Base-by-base conservation (phyloP, 2,329 filamentous ascomycete species). In the Sclerotinia trifoliorum region DNA sequence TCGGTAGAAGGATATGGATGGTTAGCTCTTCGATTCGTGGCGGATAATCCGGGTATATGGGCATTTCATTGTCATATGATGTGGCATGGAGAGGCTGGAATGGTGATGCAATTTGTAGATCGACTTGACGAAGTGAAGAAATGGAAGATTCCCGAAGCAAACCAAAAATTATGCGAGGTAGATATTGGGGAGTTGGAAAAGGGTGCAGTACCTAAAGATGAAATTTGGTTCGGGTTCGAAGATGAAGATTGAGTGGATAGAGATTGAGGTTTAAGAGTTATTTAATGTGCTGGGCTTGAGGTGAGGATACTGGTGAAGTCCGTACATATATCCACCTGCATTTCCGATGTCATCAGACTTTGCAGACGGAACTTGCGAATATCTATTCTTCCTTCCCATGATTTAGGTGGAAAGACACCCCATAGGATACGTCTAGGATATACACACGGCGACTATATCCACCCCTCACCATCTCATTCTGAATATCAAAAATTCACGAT, bases 31-130 rank as follows among this genome's bases (percentile, higher is more conserved):
- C 78, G 85, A 66, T 81, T 87, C 19, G 78, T 85, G 3, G 80
- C 85, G 0, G 85, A 88, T 69, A 88, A 87, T 73, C 82, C 85
- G 0, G 86, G 86, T 0, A 71, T 85, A 1, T 88, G 86, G 85
- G 80, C 83, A 0, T 81, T 88, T 29, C 85, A 87, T 74, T 88
- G 85, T 71, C 85, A 88, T 71, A 82, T 86, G 68, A 79, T 80
- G 0, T 88, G 86, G 86, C 86, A 88, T 73, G 80, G 81, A 0
- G 84, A 86, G 71, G 82, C 85, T 1, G 85, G 86, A 1, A 81
- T 88, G 79, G 69, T 83, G 44, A 88, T 89, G 86, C 84, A 87
- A 75, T 82, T 89, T 66, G 72, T 86, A 39, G 83, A 81, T 10
- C 78, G 82, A 42, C 77, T 80, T 15, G 83, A 86, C 56, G 77